phyloP scores from a whole-genome alignment of 2,329 filamentous ascomycete species.

The Hortaea werneckii region DNA sequence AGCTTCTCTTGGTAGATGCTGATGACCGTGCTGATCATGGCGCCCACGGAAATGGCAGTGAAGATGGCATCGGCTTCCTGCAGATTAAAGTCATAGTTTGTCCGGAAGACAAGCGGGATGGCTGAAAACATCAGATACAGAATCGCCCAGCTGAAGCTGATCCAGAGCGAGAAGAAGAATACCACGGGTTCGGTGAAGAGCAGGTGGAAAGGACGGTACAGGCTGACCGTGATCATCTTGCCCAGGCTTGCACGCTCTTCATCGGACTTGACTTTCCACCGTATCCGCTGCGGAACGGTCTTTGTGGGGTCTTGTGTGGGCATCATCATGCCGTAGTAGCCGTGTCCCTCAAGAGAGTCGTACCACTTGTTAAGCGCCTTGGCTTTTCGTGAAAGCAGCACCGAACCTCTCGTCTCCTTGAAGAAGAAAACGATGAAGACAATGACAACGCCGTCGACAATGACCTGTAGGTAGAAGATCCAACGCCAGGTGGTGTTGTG shows the following conservation, averaged over 20 bases:
- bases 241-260: constrained; percentile 60
- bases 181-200: constrained; percentile 68
- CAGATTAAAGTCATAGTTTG: constrained; percentile 56
- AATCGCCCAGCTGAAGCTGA: constrained; percentile 79
- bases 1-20: constrained; percentile 36
- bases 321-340: constrained; percentile 48
- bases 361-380: constrained; percentile 68
- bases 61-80: constrained; percentile 65
- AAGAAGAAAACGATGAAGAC: constrained; percentile 59
- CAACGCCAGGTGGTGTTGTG: constrained; percentile 65
- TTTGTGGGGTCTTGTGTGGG: constrained; percentile 15
- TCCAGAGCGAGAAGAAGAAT: constrained; percentile 83
- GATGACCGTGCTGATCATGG: constrained; percentile 54
- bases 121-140: constrained; percentile 77
- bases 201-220: constrained; percentile 68
- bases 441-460: constrained; percentile 55
- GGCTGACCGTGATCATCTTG: constrained; percentile 62
- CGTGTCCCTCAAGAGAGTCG: constrained; percentile 56
- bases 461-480: constrained; percentile 80
- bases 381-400: constrained; percentile 69
- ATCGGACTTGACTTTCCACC: constrained; percentile 72
- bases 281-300: constrained; percentile 32
- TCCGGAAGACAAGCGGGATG: constrained; percentile 65
- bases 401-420: constrained; percentile 70
- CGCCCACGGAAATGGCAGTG: constrained; percentile 57